Base-by-base conservation (phyloP, 2,329 filamentous ascomycete genomes). In the Mycosphaerelloides madeirae region DNA sequence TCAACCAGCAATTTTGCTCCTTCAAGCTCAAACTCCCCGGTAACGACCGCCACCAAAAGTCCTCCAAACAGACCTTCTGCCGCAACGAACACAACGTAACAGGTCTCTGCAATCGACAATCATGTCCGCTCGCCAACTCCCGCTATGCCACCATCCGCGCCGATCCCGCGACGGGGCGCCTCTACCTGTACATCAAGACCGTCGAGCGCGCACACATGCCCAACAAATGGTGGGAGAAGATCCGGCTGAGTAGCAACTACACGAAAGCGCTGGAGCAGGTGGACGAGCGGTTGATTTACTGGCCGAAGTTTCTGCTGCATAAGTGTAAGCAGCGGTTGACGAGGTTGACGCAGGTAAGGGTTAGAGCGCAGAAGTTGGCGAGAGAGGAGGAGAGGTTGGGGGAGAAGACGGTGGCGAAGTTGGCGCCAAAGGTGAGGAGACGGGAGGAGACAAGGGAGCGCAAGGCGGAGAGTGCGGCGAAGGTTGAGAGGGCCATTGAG, bases 161-260 rank as follows among this genome's bases (percentile, higher is more conserved):
- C 42, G 82, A 94, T 61, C 84, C 89, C 6, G 72, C 83, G 49
- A 90, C 87, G 41, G 85, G 87, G 52, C 81, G 81, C 7, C 78
- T 97, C 52, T 97, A 96, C 71, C 83, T 97, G 45, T 97, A 95
- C 77, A 95, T 95, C 78, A 97, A 96, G 74, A 93, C 88, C 3
- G 80, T 90, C 56, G 89, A 95, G 73, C 86, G 93, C 50, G 78
- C 85, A 11, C 91, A 90, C 67, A 79, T 91, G 69, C 93, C 91
- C 1, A 84, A 81, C 47, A 94, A 95, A 69, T 82, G 91, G 72
- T 98, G 93, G 93, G 89, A 97, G 71, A 83, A 84, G 57, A 88
- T 96, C 65, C 87, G 89, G 63, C 75, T 98, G 28, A 88, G 87
- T 20, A 80, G 82, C 59, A 96, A 97, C 74, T 97, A 97, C 68